Base-by-base conservation (phyloP, 805 yeast genomes). In the Yarrowia hollandica region DNA sequence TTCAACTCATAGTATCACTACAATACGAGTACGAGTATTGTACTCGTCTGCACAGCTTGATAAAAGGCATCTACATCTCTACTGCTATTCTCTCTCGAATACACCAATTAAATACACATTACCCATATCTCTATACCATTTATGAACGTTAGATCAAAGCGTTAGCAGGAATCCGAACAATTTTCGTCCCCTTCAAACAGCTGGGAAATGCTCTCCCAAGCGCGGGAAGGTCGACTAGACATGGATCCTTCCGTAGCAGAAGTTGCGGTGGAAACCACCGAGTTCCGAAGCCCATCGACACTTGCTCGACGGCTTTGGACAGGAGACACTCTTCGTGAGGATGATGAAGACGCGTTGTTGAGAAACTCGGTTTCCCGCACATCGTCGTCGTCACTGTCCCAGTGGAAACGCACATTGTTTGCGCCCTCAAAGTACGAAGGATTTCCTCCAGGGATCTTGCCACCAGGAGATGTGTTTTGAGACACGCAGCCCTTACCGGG, bases 361-460 rank as follows among this genome's bases (percentile, higher is more conserved):
- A 35, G 44, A 4, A 37, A 52, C 34, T 52, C 58, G 11, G 58
- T 52, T 25, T 52, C 44, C 8, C 44, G 55, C 9, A 48, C 55
- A 16, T 48, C 58, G 18, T 52, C 58, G n/a, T 52, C 58, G n/a
- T 52, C 58, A 14, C 44, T 35, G 10, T 52, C 58, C 58, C 58
- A 52, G 26, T 52, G 33, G 58, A 52, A 52, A 5, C 35, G 16
- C 26, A 52, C 58, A 14, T 33, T 31, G 39, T 48, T 33, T 15
- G 30, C 30, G n/a, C 55, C 55, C 1, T 48, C 55, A 48, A 48
- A 48, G 39, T 48, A 48, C 15, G 55, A 48, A 23, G 58, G 44
- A 28, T 25, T 19, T 5, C 5, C 15, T 14, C 42, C 44, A 6
- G 35, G 5, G 3, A 35, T 16, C 14, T 35, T 35, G 25, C 19